phyloP scores from a whole-genome alignment of 768 basidiomycete genomes.

The Hericium alpestre region DNA sequence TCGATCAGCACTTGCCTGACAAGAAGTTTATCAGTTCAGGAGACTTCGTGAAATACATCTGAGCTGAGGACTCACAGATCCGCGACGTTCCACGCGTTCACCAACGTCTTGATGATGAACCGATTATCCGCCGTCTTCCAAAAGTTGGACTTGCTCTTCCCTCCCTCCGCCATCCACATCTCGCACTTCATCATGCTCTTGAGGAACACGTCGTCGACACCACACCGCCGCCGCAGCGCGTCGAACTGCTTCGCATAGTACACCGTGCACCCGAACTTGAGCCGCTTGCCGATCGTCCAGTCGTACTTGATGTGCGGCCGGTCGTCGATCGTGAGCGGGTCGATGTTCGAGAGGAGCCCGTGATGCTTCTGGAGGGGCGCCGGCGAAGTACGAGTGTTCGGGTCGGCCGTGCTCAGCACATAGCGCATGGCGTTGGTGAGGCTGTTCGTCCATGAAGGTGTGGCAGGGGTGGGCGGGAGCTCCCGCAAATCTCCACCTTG shows the following conservation, averaged over 20 bases:
- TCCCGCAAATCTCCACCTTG: not conserved
- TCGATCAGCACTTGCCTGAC: conserved; percentile 68
- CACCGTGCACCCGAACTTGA: conserved; percentile 72
- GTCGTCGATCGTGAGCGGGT: conserved; percentile 42
- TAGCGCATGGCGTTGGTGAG: conserved; percentile 51
- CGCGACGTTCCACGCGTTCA: conserved; percentile 80
- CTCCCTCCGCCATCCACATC: conserved; percentile 68
- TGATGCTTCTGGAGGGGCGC: conserved; percentile 33
- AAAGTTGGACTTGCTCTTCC: conserved; percentile 73
- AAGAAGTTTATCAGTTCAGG: not conserved
- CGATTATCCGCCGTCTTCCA: conserved; percentile 73
- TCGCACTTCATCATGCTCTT: conserved; percentile 48
- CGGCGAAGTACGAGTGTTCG: conserved; percentile 16
- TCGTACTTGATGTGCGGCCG: conserved; percentile 78
- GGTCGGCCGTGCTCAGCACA: conserved; percentile 32
- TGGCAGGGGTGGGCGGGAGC: not conserved
- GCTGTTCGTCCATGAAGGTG: conserved; percentile 41
- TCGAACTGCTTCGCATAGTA: conserved; percentile 82
- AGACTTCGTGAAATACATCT: too few species aligned
- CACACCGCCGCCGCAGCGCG: conserved; percentile 50
- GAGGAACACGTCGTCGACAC: conserved; percentile 46
- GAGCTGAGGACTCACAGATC: conserved; percentile 47
- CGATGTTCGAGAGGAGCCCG: conserved; percentile 30
- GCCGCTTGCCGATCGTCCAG: conserved; percentile 62
- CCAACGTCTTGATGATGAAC: conserved; percentile 77